Evolutionary conservation across 2,329 filamentous ascomycete genomes (phyloP), one percentile per base, ranked within the genome.

Genomic region (Seiridium cupressi): DNA sequence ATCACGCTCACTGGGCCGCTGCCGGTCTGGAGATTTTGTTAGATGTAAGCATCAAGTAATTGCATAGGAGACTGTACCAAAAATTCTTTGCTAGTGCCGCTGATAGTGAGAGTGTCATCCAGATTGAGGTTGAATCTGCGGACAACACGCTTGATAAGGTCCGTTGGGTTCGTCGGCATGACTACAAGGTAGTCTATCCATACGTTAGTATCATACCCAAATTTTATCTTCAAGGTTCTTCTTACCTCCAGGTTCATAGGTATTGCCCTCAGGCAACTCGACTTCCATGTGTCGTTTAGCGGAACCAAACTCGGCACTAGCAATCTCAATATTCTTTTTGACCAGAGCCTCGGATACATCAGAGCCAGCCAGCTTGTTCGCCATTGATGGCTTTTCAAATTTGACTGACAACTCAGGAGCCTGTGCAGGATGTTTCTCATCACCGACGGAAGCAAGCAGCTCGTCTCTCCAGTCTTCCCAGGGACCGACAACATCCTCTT

Each of bases 61-160:
- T 13, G 4, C 6, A 1, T n/a, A 38, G 26, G 3, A 0, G 2
- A 31, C 51, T 11, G 18, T 44, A 55, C 51, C 38, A 55, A 44
- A 35, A 55, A 55, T 9, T 55, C 51, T 35, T 55, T 55, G 51
- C 51, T 55, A 5, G 51, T 55, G 3, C 51, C 51, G 10, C 36
- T 31, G 34, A 55, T 44, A 7, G 35, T 38, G 18, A 55, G 34
- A 3, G 40, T 31, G 26, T 55, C 51, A n/a, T 55, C 51, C 36
- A 55, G 18, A 18, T 55, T 55, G 36, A 55, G 51, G 7, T 55
- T 55, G 51, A 55, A 55, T 32, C 51, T 32, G 26, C 51, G 51
- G 13, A 31, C 51, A 44, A 35, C 51, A 55, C 51, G 51, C 35
- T 38, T 35, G 35, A 55, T 35, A n/a, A 44, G 11, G n/a, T 55